Conservation (phyloP, 1,284 basidiomycete species). For the Trametes polyzona region DNA sequence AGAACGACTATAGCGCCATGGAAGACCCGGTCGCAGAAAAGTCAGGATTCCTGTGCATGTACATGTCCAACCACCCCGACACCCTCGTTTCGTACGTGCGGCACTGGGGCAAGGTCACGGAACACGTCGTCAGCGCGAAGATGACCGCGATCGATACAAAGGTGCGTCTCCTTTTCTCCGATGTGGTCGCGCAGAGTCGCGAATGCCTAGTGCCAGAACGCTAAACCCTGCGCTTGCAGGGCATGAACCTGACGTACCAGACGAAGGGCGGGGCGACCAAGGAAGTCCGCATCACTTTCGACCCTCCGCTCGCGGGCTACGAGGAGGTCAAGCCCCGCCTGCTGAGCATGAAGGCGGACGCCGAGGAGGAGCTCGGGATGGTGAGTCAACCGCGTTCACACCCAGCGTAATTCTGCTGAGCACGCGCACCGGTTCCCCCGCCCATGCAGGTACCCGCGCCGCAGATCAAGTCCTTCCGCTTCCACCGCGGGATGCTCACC, state of each 20-base stretch:
- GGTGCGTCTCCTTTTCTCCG: slow-evolving; percentile 37
- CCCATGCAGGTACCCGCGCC: slow-evolving; percentile 69
- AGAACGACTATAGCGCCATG: slow-evolving; percentile 30
- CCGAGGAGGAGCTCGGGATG: slow-evolving; percentile 77
- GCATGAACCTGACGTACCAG: slow-evolving; percentile 70
- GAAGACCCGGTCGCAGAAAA: slow-evolving; percentile 73
- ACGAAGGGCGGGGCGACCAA: slow-evolving; percentile 46
- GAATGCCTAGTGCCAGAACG: neutral
- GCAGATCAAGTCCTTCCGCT: slow-evolving; percentile 57
- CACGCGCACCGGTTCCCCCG: too few species aligned
- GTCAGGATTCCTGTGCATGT: slow-evolving; percentile 76
- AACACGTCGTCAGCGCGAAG: slow-evolving; percentile 57
- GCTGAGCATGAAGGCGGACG: slow-evolving; percentile 72
- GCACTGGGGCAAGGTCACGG: slow-evolving; percentile 68
- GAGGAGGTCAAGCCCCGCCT: slow-evolving; percentile 81
- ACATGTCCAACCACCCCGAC: slow-evolving; percentile 82
- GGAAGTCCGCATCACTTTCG: slow-evolving; percentile 58
- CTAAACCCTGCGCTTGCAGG: slow-evolving; percentile 42
- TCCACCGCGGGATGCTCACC: slow-evolving; percentile 39
- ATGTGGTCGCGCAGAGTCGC: neutral
- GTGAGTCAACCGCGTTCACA: slow-evolving; percentile 42
- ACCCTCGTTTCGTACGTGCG: slow-evolving; percentile 80
- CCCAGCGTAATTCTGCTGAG: neutral
- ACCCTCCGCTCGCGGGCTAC: slow-evolving; percentile 72
- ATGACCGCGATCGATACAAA: slow-evolving; percentile 71